A percentile compares a stretch with the other conserved stretches of the same genome.
These are phyloP conservation scores for Solanum medicagineum DNA, from an alignment of 257 asterid species.

Conservation along the genomic window DNA sequence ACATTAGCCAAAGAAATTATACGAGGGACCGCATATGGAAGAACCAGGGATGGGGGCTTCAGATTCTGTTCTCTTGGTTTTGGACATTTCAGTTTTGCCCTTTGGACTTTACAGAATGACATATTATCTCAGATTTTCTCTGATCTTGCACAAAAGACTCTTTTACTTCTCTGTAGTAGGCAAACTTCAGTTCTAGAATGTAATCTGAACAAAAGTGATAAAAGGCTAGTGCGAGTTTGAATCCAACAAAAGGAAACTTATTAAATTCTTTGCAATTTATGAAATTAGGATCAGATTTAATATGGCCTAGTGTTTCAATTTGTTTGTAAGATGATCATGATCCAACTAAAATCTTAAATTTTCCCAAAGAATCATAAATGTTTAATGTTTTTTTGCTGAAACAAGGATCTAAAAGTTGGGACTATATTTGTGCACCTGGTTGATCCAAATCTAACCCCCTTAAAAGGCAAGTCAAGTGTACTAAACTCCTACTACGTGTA, in stretches of 20 bases:
- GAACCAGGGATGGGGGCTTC: neutral
- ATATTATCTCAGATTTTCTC: neutral
- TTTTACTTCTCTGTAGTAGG: neutral
- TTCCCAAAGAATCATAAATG: neutral
- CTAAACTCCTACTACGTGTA: neutral
- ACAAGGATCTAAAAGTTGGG: neutral
- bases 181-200: neutral
- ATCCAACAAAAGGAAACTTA: neutral
- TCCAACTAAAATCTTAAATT: neutral
- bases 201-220: neutral
- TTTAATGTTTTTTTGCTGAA: neutral
- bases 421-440: neutral
- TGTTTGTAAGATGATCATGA: neutral
- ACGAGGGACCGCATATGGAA: neutral
- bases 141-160: neutral
- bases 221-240: neutral
- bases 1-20: neutral
- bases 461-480: neutral
- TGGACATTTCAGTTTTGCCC: neutral
- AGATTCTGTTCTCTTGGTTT: neutral
- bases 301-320: neutral
- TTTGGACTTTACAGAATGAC: neutral
- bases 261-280: neutral
- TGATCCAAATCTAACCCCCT: neutral
- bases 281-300: neutral